phyloP scores from a whole-genome alignment of 2,329 filamentous ascomycete genomes.

The Fusarium albosuccineum region DNA sequence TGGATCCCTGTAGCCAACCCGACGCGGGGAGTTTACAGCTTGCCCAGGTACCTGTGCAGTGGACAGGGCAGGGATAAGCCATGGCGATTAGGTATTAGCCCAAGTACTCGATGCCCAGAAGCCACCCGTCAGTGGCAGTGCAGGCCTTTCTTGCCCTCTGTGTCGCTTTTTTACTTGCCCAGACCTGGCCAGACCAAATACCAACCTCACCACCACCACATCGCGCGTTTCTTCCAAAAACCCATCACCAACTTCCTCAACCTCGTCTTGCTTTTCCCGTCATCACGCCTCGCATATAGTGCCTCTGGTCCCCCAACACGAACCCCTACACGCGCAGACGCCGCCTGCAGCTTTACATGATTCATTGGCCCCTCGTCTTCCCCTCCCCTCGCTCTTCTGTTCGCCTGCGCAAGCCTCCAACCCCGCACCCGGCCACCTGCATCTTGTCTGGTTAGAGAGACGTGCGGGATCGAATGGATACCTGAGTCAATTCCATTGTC shows the following conservation, averaged over 20 bases:
- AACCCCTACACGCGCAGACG: slow-evolving; percentile 2
- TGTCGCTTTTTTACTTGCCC: slow-evolving; percentile 18
- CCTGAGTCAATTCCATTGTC: slow-evolving; percentile 32
- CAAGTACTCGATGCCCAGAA: neutral
- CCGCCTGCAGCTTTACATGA: slow-evolving; percentile 26
- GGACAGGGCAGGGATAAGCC: slow-evolving; percentile 5
- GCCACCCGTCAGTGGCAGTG: slow-evolving; percentile 22
- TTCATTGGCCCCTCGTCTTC: slow-evolving; percentile 36
- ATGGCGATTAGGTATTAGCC: too few relatives aligned
- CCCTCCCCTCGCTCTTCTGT: slow-evolving; percentile 25
- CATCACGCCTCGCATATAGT: slow-evolving; percentile 14
- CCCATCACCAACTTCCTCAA: slow-evolving; percentile 33
- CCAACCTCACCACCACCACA: slow-evolving; percentile 31
- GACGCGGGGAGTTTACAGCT: slow-evolving; percentile 19
- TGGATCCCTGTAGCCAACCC: slow-evolving; percentile 15
- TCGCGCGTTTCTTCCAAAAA: slow-evolving; percentile 24
- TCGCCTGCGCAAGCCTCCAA: slow-evolving; percentile 25
- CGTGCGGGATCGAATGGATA: slow-evolving; percentile 29
- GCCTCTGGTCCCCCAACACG: slow-evolving; percentile 3
- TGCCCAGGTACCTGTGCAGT: neutral
- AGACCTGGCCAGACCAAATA: slow-evolving; percentile 11
- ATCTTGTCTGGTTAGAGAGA: slow-evolving; percentile 6
- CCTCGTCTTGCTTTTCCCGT: slow-evolving; percentile 16
- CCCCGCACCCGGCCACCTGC: slow-evolving; percentile 38
- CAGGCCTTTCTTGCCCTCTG: slow-evolving; percentile 12